Conservation (phyloP, 495 filamentous ascomycete species). For the Daldinia decipiens region DNA sequence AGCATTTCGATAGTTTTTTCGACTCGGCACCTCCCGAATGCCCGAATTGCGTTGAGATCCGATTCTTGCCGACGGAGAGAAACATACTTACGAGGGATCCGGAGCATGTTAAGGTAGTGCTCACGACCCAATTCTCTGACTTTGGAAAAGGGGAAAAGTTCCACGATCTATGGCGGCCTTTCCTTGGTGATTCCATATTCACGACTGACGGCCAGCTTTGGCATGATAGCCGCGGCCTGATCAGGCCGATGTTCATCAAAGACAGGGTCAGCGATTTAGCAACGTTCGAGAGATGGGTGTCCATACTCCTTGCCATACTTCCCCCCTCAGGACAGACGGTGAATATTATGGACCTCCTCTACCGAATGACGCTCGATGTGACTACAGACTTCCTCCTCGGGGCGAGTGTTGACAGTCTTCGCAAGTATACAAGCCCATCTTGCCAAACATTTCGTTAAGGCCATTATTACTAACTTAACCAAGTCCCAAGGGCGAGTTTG, state of each 20-base stretch:
- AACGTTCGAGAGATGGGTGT: slow-evolving; percentile 63
- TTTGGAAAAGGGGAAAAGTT: slow-evolving; percentile 66
- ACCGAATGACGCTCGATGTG: slow-evolving; percentile 65
- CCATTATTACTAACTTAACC: slow-evolving; percentile 16
- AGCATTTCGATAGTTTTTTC: slow-evolving; percentile 48
- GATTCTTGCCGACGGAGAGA: slow-evolving; percentile 48
- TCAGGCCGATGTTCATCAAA: slow-evolving; percentile 68
- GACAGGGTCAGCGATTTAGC: slow-evolving; percentile 59
- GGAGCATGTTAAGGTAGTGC: slow-evolving; percentile 66
- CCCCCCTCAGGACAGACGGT: slow-evolving; percentile 54
- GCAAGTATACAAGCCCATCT: slow-evolving; percentile 51
- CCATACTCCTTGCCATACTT: slow-evolving; percentile 54
- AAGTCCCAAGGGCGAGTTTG: slow-evolving; percentile 61
- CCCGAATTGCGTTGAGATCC: slow-evolving; percentile 53
- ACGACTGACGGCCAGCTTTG: slow-evolving; percentile 65
- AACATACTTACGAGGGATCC: slow-evolving; percentile 63
- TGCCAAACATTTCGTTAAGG: not conserved
- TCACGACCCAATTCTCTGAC: slow-evolving; percentile 65
- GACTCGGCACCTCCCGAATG: slow-evolving; percentile 47
- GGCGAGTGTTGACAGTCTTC: slow-evolving; percentile 60
- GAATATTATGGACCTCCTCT: slow-evolving; percentile 65
- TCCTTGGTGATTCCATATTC: slow-evolving; percentile 69
- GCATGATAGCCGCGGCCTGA: slow-evolving; percentile 62
- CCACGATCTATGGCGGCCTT: slow-evolving; percentile 61
- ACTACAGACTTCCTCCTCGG: slow-evolving; percentile 70